phyloP scores from a whole-genome alignment of 352 stramenopile species.

The Peronospora belbahrii region DNA sequence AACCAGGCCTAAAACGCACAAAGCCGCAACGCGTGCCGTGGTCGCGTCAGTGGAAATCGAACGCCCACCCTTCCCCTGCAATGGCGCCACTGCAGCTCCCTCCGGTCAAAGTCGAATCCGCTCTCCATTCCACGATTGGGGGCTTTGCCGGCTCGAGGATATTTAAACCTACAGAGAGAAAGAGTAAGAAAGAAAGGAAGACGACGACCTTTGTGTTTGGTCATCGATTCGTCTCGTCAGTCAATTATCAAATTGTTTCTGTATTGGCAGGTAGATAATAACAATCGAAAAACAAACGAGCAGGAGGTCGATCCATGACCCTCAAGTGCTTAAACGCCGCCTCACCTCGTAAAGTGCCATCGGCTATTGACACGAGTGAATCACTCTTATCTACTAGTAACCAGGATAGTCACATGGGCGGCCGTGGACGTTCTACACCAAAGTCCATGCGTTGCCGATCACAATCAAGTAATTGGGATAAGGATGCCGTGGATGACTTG shows the following conservation, averaged over 20 bases:
- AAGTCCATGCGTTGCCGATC: constrained; percentile 38
- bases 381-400: constrained; percentile 17
- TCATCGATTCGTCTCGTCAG: neutral
- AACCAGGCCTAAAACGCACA: neutral
- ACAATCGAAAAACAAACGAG: no score
- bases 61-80: constrained; percentile 24
- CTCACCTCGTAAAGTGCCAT: constrained; percentile 21
- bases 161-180: neutral
- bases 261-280: constrained; percentile 1
- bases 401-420: constrained; percentile 13
- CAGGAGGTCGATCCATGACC: constrained; percentile 37
- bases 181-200: neutral
- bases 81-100: constrained; percentile 29
- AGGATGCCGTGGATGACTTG: constrained; percentile 32
- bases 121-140: constrained; percentile 31
- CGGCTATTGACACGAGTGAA: constrained; percentile 22
- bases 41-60: constrained; percentile 22
- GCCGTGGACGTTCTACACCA: constrained; percentile 10
- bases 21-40: neutral
- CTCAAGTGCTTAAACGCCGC: constrained; percentile 53
- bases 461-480: constrained; percentile 61
- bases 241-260: neutral
- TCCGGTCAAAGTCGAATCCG: constrained; percentile 25
- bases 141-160: constrained; percentile 10
- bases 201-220: neutral